Conservation (phyloP, 108 stramenopile species). For the Skeletonema costatum region DNA sequence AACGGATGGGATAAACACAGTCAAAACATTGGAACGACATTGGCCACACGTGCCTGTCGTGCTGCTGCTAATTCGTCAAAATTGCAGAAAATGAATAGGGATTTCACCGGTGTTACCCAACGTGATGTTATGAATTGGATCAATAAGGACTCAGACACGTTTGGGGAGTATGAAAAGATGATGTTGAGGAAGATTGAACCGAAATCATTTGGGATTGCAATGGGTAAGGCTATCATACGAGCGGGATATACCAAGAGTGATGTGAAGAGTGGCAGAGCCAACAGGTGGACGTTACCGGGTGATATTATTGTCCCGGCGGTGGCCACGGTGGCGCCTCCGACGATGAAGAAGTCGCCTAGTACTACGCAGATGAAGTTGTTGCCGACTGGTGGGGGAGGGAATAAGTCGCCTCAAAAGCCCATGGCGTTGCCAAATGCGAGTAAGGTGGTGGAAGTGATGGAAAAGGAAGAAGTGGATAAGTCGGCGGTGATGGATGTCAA, state of each 20-base stretch:
- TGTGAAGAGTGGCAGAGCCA: conserved; percentile 12
- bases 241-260: conserved; percentile 27
- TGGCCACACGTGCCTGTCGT: conserved; percentile 18
- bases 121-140: conserved; percentile 27
- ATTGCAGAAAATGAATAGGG: not conserved
- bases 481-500: not conserved
- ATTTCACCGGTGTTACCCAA: conserved; percentile 6
- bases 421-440: not conserved
- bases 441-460: not conserved
- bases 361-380: not conserved
- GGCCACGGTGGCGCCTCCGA: not conserved
- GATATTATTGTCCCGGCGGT: not conserved
- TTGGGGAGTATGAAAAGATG: conserved; percentile 18
- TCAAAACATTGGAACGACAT: conserved; percentile 10
- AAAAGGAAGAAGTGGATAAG: not conserved
- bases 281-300: conserved; percentile 14
- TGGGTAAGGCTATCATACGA: conserved; percentile 18
- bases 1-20: conserved; percentile 15
- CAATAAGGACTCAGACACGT: not conserved
- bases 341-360: not conserved
- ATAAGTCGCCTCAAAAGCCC: not conserved
- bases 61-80: conserved; percentile 11
- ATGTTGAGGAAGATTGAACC: conserved; percentile 19
- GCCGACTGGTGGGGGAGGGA: not conserved
- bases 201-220: conserved; percentile 28